phyloP scores from a whole-genome alignment of 1,139 yeast genomes.

The Debaryomyces fabryi region DNA sequence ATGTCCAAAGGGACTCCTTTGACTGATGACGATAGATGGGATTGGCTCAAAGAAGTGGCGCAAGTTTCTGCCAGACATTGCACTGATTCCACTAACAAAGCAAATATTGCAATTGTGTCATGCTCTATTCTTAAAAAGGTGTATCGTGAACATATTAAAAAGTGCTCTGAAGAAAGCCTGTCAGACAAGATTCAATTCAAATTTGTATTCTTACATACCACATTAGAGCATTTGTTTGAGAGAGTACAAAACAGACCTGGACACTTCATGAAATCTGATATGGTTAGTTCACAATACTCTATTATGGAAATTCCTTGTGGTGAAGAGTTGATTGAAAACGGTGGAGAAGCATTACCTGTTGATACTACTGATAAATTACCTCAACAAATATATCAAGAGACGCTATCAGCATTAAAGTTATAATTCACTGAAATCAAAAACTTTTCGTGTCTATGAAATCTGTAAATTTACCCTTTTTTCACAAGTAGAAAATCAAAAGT shows the following conservation, averaged over 20 bases:
- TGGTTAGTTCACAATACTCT: conserved; percentile 78
- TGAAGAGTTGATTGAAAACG: conserved; percentile 38
- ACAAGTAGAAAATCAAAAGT: background rate
- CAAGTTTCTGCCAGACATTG: conserved; percentile 40
- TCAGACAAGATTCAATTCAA: conserved; percentile 47
- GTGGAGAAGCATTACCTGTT: conserved; percentile 40
- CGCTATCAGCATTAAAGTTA: conserved; percentile 8
- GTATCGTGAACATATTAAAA: conserved; percentile 64
- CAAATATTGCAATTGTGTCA: conserved; percentile 56
- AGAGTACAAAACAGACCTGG: conserved; percentile 65
- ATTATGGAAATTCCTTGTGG: conserved; percentile 70
- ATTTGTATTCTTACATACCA: conserved; percentile 69
- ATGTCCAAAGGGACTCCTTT: conserved; percentile 83
- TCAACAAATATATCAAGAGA: conserved; percentile 28
- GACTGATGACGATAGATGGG: conserved; percentile 89
- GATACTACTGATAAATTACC: conserved; percentile 47
- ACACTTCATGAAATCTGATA: conserved; percentile 84
- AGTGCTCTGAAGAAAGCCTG: conserved; percentile 23
- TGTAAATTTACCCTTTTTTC: background rate
- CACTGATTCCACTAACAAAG: conserved; percentile 24
- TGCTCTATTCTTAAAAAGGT: conserved; percentile 81
- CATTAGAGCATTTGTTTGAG: conserved; percentile 57
- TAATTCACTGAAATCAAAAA: background rate
- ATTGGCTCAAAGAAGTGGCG: conserved; percentile 69
- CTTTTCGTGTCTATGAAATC: background rate